These are phyloP conservation scores for Beta lomatogona DNA, from an alignment of 179 eudicot species.

Conservation along the genomic window DNA sequence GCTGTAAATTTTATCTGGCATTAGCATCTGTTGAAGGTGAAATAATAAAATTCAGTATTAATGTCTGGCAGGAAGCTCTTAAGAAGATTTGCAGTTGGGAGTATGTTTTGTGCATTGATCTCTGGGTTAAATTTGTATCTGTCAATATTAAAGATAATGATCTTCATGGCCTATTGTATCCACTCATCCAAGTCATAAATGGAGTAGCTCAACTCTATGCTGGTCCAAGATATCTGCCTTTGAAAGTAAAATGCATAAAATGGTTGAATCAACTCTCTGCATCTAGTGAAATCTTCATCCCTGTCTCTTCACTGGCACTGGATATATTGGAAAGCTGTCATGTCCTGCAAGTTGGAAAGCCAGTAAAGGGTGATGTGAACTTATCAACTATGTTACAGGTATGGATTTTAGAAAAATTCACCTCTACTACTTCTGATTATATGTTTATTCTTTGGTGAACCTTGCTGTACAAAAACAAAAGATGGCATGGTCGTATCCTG, in stretches of 20 bases:
- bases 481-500: background rate
- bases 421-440: background rate
- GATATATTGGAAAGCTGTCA: constrained; percentile 71
- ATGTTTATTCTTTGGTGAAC: background rate
- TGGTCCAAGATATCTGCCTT: constrained; percentile 77
- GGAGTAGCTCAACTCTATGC: constrained; percentile 74
- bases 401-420: constrained; percentile 9
- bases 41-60: background rate
- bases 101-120: constrained; percentile 68
- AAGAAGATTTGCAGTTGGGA: constrained; percentile 84
- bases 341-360: constrained; percentile 58
- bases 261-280: constrained; percentile 81
- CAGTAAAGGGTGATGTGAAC: constrained; percentile 40
- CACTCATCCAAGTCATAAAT: constrained; percentile 66
- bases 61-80: constrained; percentile 69
- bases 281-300: constrained; percentile 75
- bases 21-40: background rate
- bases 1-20: background rate
- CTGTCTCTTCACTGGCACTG: constrained; percentile 65
- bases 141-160: constrained; percentile 58
- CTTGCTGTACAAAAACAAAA: background rate
- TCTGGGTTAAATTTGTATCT: constrained; percentile 77
- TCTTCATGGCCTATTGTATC: constrained; percentile 58
- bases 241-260: constrained; percentile 72
- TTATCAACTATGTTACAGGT: constrained; percentile 73